These are phyloP conservation scores for Calonectria pauciramosa DNA, from an alignment of 2,329 filamentous ascomycete species.

Conservation along the genomic window DNA sequence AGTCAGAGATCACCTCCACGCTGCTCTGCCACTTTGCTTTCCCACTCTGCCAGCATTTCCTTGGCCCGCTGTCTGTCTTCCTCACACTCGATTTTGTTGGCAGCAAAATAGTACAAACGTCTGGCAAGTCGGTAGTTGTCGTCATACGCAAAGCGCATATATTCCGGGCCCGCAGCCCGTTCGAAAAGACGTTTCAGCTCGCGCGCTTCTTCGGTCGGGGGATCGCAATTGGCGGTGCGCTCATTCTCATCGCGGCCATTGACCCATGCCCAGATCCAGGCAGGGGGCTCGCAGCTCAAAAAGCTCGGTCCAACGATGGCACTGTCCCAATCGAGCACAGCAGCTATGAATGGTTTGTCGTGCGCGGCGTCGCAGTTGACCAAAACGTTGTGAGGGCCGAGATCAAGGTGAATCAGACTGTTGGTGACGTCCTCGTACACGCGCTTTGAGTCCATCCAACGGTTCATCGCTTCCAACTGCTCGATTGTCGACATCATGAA, in stretches of 20 bases:
- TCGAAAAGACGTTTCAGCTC: neutral
- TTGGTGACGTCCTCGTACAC: neutral
- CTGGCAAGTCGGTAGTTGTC: neutral
- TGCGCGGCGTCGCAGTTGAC: neutral
- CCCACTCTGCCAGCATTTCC: neutral
- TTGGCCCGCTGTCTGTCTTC: neutral
- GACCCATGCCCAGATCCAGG: neutral
- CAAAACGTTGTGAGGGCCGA: neutral
- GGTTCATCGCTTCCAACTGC: neutral
- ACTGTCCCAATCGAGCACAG: neutral
- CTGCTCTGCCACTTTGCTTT: neutral
- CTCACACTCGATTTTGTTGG: neutral
- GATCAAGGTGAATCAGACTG: neutral
- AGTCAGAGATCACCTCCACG: neutral
- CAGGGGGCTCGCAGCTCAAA: neutral
- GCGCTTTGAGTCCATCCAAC: neutral
- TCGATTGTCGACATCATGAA: neutral
- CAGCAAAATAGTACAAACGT: neutral
- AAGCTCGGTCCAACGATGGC: neutral
- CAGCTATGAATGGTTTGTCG: neutral
- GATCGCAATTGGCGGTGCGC: neutral
- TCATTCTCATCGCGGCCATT: neutral
- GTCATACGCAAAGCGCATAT: neutral
- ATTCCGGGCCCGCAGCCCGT: neutral
- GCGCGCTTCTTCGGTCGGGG: neutral